phyloP scores from a whole-genome alignment of 2,329 filamentous ascomycete species.

The Monilinia vaccinii-corymbosi region DNA sequence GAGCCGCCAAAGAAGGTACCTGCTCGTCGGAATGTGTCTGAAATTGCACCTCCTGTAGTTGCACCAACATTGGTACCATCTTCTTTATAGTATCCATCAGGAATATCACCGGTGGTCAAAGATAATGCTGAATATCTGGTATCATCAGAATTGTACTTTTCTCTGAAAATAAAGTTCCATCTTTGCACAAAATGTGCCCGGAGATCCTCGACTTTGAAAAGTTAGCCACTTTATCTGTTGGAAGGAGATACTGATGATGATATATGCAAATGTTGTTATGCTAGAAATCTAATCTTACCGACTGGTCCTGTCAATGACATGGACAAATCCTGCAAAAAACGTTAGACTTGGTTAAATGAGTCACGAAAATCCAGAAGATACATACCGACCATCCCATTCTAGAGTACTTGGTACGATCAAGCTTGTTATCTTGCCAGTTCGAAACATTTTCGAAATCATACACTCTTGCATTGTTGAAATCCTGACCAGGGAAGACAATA shows the following conservation, averaged over 20 bases:
- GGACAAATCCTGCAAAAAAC: conserved; percentile 50
- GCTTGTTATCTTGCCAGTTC: conserved; percentile 77
- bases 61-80: conserved; percentile 18
- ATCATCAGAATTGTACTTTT: conserved; percentile 58
- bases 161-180: conserved; percentile 85
- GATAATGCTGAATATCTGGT: conserved; percentile 34
- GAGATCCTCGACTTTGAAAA: conserved; percentile 52
- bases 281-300: neutral
- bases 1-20: neutral
- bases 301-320: conserved; percentile 59
- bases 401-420: conserved; percentile 69
- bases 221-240: conserved; percentile 32
- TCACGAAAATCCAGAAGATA: neutral
- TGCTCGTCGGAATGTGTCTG: conserved; percentile 6
- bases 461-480: conserved; percentile 83
- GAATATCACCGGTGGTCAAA: conserved; percentile 14
- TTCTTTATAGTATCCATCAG: conserved; percentile 22
- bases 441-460: conserved; percentile 70
- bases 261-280: neutral
- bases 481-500: conserved; percentile 80
- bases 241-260: conserved; percentile 22
- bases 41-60: neutral
- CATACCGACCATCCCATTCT: conserved; percentile 76
- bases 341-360: neutral
- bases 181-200: conserved; percentile 71